These are phyloP conservation scores for Capronia coronata DNA, from an alignment of 2,329 filamentous ascomycete genomes.

Conservation along the genomic window DNA sequence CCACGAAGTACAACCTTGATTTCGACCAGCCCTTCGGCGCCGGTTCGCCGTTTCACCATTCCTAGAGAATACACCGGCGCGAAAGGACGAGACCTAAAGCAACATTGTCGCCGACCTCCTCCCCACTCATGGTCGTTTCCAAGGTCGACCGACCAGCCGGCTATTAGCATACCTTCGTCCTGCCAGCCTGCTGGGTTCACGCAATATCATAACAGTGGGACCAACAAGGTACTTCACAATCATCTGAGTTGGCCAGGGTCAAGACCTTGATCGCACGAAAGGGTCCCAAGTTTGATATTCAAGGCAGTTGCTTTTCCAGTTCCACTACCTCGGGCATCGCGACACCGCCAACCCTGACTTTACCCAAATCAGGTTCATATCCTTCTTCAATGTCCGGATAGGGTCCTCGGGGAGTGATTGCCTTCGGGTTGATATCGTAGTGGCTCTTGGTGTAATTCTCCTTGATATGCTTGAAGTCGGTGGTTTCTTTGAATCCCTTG, in stretches of 20 bases:
- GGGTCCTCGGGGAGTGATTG: slow-evolving; percentile 58
- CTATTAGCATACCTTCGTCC: too few relatives aligned
- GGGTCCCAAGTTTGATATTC: too few relatives aligned
- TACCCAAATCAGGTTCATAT: slow-evolving; percentile 46
- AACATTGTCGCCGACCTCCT: background rate
- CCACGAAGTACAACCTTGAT: too few relatives aligned
- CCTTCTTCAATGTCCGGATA: slow-evolving; percentile 52
- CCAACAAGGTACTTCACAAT: background rate
- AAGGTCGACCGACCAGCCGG: background rate
- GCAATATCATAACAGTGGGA: background rate
- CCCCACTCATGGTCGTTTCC: background rate
- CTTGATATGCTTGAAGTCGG: slow-evolving; percentile 62
- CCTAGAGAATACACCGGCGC: too few relatives aligned
- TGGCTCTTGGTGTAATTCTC: slow-evolving; percentile 62
- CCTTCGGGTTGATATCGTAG: slow-evolving; percentile 52
- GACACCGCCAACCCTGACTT: slow-evolving; percentile 45
- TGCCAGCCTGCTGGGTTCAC: too few relatives aligned
- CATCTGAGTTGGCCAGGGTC: too few relatives aligned
- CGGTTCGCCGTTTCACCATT: background rate
- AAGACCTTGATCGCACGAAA: too few relatives aligned
- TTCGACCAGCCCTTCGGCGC: background rate
- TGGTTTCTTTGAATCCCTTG: slow-evolving; percentile 50
- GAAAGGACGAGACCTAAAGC: too few relatives aligned
- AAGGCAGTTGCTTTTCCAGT: slow-evolving; percentile 19
- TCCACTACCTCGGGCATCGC: slow-evolving; percentile 25